Conservation (phyloP, 2,329 filamentous ascomycete species). For the Colletotrichum spinosum region DNA sequence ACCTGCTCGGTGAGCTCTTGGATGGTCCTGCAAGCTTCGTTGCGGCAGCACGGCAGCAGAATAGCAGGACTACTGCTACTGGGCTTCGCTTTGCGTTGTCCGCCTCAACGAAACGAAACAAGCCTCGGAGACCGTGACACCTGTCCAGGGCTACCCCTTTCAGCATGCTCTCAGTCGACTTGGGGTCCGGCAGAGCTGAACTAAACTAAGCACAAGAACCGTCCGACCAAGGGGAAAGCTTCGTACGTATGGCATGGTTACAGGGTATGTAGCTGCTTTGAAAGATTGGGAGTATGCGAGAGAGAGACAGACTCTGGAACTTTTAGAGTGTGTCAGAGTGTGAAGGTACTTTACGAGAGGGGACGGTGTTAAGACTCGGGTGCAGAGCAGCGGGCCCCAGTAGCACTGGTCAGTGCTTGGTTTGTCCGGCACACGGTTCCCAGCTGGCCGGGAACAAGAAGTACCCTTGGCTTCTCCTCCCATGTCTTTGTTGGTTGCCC, state of each 20-base stretch:
- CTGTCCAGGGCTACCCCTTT: slow-evolving; percentile 32
- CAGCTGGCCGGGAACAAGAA: slow-evolving; percentile 31
- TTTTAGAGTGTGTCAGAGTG: too few relatives aligned
- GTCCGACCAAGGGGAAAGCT: slow-evolving; percentile 26
- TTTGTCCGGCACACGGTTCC: slow-evolving; percentile 22
- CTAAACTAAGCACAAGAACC: slow-evolving; percentile 27
- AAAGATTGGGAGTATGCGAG: neutral
- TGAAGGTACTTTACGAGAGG: neutral
- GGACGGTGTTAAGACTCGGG: slow-evolving; percentile 8
- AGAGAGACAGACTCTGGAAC: too few relatives aligned
- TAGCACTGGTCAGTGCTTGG: slow-evolving; percentile 32
- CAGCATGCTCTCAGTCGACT: slow-evolving; percentile 23
- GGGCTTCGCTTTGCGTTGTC: slow-evolving; percentile 34
- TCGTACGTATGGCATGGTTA: neutral
- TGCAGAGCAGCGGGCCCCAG: slow-evolving; percentile 8
- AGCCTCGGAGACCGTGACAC: slow-evolving; percentile 37
- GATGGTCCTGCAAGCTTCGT: slow-evolving; percentile 33
- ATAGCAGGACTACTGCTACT: slow-evolving; percentile 26
- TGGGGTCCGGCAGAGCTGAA: slow-evolving; percentile 20
- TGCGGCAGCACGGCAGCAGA: slow-evolving; percentile 22
- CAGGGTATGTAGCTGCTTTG: neutral
- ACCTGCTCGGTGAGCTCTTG: slow-evolving; percentile 16
- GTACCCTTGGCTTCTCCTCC: slow-evolving; percentile 7
- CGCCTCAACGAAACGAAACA: slow-evolving; percentile 38
- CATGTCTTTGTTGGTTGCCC: slow-evolving; percentile 12